Evolutionary conservation across 176 grass and related monocot genomes (phyloP).

Genomic region (Zea luxurians): DNA sequence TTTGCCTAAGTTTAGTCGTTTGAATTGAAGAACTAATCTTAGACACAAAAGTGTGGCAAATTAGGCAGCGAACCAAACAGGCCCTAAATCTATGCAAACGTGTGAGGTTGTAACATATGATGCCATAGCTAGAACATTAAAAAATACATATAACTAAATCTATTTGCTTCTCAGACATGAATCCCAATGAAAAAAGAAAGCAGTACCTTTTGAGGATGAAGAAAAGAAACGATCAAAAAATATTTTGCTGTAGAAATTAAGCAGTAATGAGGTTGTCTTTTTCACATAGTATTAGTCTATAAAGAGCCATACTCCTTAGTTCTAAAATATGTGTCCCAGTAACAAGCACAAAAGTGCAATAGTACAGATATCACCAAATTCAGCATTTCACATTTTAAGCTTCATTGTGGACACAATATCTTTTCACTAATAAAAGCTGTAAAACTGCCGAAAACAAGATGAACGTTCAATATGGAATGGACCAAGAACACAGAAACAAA

Average conservation of each 20-base stretch:
- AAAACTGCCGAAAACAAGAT: not conserved
- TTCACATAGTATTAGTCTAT: not conserved
- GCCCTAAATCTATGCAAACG: not conserved
- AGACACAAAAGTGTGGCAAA: too few relatives aligned
- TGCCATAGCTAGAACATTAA: not conserved
- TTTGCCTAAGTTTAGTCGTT: too few relatives aligned
- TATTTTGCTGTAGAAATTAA: not conserved
- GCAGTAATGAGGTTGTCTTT: not conserved
- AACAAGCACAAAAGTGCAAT: not conserved
- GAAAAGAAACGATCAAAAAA: not conserved
- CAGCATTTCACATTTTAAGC: slow-evolving; percentile 11
- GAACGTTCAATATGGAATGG: not conserved
- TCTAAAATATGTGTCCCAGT: not conserved
- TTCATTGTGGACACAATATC: not conserved
- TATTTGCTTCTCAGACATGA: not conserved
- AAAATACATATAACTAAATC: not conserved
- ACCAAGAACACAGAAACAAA: slow-evolving; percentile 13
- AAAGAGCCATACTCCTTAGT: not conserved
- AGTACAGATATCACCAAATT: not conserved
- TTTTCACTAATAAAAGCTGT: not conserved
- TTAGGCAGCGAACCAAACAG: too few relatives aligned
- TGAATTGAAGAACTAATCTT: too few relatives aligned
- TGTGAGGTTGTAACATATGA: not conserved
- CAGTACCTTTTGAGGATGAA: not conserved
- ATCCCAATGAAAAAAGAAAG: not conserved